phyloP scores from a whole-genome alignment of 2,329 filamentous ascomycete genomes.

The Fusarium pseudonygamai region DNA sequence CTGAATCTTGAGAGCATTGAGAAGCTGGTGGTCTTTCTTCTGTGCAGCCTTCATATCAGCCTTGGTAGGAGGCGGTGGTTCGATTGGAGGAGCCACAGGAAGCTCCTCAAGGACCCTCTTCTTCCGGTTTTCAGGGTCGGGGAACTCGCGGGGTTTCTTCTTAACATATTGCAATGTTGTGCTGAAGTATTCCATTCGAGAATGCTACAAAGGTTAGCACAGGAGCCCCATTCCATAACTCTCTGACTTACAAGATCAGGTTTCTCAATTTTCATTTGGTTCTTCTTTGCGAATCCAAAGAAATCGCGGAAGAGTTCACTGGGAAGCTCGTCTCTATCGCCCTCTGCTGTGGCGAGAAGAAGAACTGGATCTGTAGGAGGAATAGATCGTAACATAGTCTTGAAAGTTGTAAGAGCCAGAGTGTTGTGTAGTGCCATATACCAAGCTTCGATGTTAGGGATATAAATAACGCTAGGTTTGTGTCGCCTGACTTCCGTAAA shows the following conservation, averaged over 20 bases:
- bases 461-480: constrained; percentile 95
- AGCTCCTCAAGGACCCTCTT: constrained; percentile 83
- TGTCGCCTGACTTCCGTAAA: constrained; percentile 94
- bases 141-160: constrained; percentile 85
- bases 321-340: constrained; percentile 69
- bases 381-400: constrained; percentile 81
- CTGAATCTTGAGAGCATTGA: constrained; percentile 88
- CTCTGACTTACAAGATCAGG: constrained; percentile 68
- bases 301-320: constrained; percentile 75
- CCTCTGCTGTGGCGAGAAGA: constrained; percentile 85
- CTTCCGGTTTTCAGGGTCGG: constrained; percentile 86
- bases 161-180: constrained; percentile 79
- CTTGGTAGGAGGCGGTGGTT: constrained; percentile 74
- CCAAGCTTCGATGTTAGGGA: constrained; percentile 91
- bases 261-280: constrained; percentile 74
- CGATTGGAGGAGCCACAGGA: constrained; percentile 76
- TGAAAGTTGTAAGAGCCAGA: constrained; percentile 81
- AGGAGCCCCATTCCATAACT: background rate
- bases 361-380: constrained; percentile 91
- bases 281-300: constrained; percentile 86
- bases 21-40: constrained; percentile 81
- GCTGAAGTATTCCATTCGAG: constrained; percentile 83
- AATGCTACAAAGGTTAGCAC: constrained; percentile 50
- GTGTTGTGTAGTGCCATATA: constrained; percentile 71
- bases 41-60: constrained; percentile 83